Base-by-base conservation (phyloP, 257 asterid species). In the Phtheirospermum japonicum region DNA sequence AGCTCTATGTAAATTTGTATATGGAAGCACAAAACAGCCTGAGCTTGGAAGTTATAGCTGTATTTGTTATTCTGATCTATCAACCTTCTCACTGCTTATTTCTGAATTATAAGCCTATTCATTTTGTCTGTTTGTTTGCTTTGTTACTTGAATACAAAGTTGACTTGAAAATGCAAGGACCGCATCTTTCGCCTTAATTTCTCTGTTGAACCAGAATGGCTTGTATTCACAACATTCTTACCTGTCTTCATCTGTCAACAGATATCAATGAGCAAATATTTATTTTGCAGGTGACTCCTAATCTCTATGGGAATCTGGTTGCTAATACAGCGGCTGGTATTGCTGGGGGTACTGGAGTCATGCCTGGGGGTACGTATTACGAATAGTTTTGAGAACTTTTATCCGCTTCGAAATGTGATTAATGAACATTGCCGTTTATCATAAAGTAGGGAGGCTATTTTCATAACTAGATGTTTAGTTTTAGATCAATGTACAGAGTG, bases 261-360 rank as follows among this genome's bases (percentile, higher is more conserved):
- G 23, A 64, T 60, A 16, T 46, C 55, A 57, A 18, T n/a, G 43
- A 66, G 48, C 13, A 6, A 26, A n/a, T 52, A 20, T 57, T 26
- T 53, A 56, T 61, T 42, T 71, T 75, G 69, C 77, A 93, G 99
- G 95, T 93, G 58, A 93, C 99, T 50, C 99, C 96, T 42, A 93
- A 93, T 82, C 96, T 93, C 14, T 93, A 93, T 17, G 97, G 99
- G 48, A 89, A 93, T 73, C 82, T 93, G 69, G 85, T 93, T 30
- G 78, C 96, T 62, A 90, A 93, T 75, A 84, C 81, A 39, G 97
- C 97, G 33, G 99, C 99, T 61, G 99, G 99, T 80, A 89, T 93
- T 75, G 97, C 97, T 37, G 99, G 99, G 61, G 99, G 99, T 52
- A 87, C 96, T 19, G 99, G 99, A 57, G 89, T 93, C 80, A 93